phyloP scores from a whole-genome alignment of 495 filamentous ascomycete genomes.

The Hyaloscypha hepaticicola region DNA sequence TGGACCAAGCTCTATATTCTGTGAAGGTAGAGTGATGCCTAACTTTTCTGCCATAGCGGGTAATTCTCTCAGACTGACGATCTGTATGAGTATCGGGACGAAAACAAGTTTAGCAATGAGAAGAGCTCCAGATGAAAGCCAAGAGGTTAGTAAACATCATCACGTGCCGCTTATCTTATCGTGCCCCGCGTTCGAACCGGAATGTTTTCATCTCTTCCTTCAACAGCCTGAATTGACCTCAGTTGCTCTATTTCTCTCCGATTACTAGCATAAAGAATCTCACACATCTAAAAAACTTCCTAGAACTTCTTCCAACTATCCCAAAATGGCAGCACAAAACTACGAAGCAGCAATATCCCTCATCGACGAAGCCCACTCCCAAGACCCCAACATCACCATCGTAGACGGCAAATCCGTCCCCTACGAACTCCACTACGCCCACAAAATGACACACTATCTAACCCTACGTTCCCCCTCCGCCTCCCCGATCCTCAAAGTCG shows the following conservation, averaged over 20 bases:
- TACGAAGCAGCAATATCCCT: conserved; percentile 50
- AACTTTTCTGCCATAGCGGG: too few relatives aligned
- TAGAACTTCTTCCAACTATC: not conserved
- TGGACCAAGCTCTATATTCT: too few relatives aligned
- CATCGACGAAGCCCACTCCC: conserved; percentile 72
- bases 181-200: not conserved
- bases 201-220: not conserved
- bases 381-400: conserved; percentile 57
- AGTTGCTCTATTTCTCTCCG: not conserved
- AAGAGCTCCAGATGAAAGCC: not conserved
- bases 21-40: too few relatives aligned
- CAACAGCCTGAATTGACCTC: not conserved
- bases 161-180: not conserved
- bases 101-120: too few relatives aligned
- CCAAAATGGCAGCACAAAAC: conserved; percentile 27
- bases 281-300: not conserved
- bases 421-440: conserved; percentile 78
- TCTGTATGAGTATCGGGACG: too few relatives aligned
- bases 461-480: conserved; percentile 51
- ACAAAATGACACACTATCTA: conserved; percentile 73
- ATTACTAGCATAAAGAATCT: not conserved
- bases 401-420: conserved; percentile 47
- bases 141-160: not conserved
- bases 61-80: too few relatives aligned
- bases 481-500: conserved; percentile 63